Base-by-base conservation (phyloP, 2,329 filamentous ascomycete genomes). In the Raffaelea arxii region DNA sequence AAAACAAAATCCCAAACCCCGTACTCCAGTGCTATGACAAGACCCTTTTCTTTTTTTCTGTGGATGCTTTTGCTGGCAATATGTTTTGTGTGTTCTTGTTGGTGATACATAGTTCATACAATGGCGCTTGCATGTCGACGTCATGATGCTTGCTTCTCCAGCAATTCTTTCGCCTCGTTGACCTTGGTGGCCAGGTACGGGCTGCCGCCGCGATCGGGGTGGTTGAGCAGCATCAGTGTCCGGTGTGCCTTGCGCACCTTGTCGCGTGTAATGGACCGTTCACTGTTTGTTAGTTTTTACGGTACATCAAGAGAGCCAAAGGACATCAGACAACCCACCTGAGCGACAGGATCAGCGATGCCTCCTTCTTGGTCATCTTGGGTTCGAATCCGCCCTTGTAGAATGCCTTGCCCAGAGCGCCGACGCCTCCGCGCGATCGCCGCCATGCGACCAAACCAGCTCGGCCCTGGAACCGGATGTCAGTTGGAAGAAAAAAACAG, bases 321-420 rank as follows among this genome's bases (percentile, higher is more conserved):
- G 35, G 41, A 25, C 3, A 24, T n/a, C 69, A 42, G 9, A 16
- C 4, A 25, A 50, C 51, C n/a, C 79, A 96, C 91, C 82, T 86
- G 51, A 97, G 81, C 54, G 92, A 86, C 42, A 98, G 71, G 51
- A 98, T 96, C 56, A 98, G 69, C 4, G 89, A 77, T 21, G 92
- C 92, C 69, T 98, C 92, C 64, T 84, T 82, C 64, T 84, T 80
- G 64, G 81, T 96, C 91, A 98, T 98, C 67, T 84, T 86, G 50
- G 81, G 74, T 70, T 98, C 92, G 62, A 98, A 98, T n/a, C 92
- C 92, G 56, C 92, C 92, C 68, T 97, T 98, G 76, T 96, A 97
- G 62, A 89, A 98, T 37, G 89, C 82, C 65, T 90, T 89, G 58
- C 92, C 92, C 56, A 95, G 71, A 30, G 85, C 82, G 54, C 84